These are phyloP conservation scores for Cercophora sp. DNA, from an alignment of 495 filamentous ascomycete species.

Conservation along the genomic window DNA sequence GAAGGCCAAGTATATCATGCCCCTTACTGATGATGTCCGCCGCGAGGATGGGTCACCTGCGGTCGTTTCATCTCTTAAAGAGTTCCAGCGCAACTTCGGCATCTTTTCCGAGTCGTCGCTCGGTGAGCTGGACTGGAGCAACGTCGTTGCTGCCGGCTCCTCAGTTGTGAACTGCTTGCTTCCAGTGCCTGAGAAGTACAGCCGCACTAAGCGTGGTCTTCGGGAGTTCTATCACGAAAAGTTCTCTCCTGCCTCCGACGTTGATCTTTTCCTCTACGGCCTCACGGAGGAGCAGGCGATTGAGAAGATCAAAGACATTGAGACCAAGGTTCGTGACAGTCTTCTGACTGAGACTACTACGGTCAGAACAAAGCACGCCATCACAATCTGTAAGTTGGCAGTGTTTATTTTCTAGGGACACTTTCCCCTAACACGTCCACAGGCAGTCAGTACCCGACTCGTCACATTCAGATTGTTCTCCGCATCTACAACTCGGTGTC, in stretches of 20 bases:
- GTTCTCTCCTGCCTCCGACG: conserved; percentile 75
- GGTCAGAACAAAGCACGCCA: conserved; percentile 74
- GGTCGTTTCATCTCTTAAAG: conserved; percentile 57
- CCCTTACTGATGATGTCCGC: conserved; percentile 55
- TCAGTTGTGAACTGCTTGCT: conserved; percentile 71
- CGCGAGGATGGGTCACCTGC: conserved; percentile 58
- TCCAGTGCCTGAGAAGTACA: conserved; percentile 63
- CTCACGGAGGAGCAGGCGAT: conserved; percentile 67
- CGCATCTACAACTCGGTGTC: conserved; percentile 76
- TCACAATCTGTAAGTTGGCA: conserved; percentile 63
- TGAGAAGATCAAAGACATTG: conserved; percentile 79
- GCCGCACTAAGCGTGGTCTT: conserved; percentile 58
- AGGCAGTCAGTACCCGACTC: conserved; percentile 73
- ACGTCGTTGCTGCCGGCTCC: conserved; percentile 72
- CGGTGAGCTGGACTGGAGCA: conserved; percentile 67
- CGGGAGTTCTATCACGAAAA: conserved; percentile 75
- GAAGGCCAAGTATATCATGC: conserved; percentile 66
- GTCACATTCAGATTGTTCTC: conserved; percentile 78
- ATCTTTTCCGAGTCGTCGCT: conserved; percentile 68
- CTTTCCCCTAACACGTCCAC: background rate
- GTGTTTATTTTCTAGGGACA: conserved; percentile 2
- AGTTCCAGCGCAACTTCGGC: conserved; percentile 72
- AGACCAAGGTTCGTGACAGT: conserved; percentile 61
- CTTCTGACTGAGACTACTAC: conserved; percentile 73
- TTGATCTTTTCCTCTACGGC: conserved; percentile 80